Evolutionary conservation across 2,329 filamentous ascomycete species (phyloP).

Genomic region (Pyrenophora graminea): DNA sequence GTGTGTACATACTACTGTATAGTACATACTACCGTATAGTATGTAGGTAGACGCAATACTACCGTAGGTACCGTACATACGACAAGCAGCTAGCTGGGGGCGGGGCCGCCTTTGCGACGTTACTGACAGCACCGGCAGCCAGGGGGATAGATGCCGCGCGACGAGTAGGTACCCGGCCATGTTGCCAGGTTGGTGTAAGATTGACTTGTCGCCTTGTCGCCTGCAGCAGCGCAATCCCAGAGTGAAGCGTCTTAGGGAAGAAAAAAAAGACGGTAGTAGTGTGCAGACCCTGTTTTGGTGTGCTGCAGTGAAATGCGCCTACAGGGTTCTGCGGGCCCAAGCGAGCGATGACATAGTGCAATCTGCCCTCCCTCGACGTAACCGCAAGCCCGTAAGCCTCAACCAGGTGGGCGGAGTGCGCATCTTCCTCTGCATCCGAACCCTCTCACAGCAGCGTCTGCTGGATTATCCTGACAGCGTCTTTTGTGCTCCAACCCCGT

Average conservation of each 20-base stretch:
- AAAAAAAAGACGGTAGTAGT: neutral
- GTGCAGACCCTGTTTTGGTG: slow-evolving; percentile 7
- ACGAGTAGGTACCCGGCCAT: neutral
- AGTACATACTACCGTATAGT: too few relatives aligned
- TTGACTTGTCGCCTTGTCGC: neutral
- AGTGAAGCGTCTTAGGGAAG: neutral
- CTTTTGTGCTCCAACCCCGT: neutral
- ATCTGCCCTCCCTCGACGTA: slow-evolving; percentile 8
- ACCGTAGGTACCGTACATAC: too few relatives aligned
- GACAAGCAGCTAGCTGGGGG: slow-evolving; percentile 4
- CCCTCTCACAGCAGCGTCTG: neutral
- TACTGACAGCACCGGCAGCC: slow-evolving; percentile 11
- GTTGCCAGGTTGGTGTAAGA: neutral
- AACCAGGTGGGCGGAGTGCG: slow-evolving; percentile 7
- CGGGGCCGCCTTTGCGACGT: neutral
- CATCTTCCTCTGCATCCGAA: slow-evolving; percentile 1
- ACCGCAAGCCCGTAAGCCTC: neutral
- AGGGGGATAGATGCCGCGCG: slow-evolving; percentile 6
- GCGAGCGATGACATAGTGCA: slow-evolving; percentile 19
- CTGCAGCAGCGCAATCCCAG: neutral
- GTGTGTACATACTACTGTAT: too few relatives aligned
- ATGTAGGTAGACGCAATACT: neutral
- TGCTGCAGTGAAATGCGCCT: neutral
- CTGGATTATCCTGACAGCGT: slow-evolving; percentile 2
- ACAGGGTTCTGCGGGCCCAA: slow-evolving; percentile 10